Evolutionary conservation across 805 yeast species (phyloP), one percentile per base, ranked within the genome.

Genomic region (Yamadazyma kitorensis): DNA sequence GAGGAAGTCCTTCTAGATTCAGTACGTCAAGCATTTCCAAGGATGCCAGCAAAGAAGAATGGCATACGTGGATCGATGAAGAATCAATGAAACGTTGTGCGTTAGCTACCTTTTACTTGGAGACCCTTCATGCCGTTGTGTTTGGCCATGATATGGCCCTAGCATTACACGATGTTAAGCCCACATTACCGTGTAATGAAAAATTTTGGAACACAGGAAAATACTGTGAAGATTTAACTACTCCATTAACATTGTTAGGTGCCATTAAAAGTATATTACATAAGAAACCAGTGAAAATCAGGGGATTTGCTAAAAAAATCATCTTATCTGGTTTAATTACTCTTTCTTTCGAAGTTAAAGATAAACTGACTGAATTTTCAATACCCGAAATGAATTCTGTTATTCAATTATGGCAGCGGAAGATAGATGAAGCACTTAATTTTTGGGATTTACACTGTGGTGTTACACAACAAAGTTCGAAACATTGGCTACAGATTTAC

Each of bases 11-110:
- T 1, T 29, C 31, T 9, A 31, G 33, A 5, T 27, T 17, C 7
- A 24, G 22, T 20, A 29, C 25, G n/a, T 36, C 29, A 8, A 39
- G 37, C 2, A 29, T 31, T 3, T 23, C 35, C 3, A 37, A 36
- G 4, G 31, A 29, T 17, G 34, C 38, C 2, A 32, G 27, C 10
- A 24, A 16, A 23, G 46, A 36, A 2, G 33, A 36, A 2, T 51
- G 55, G 55, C 51, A 48, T 6, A 50, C 46, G 20, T 62, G 67
- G 63, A 50, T 58, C 6, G 64, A 62, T 27, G 54, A 49, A 17
- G 67, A 63, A 29, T 52, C 55, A 5, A 47, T 54, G 49, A 64
- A 51, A 38, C 47, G 50, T 26, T 64, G 50, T 29, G 57, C 43
- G 43, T 51, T 47, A 41, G 61, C 61, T 50, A 61, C 44, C 24